Conservation (phyloP, 306 rosid genomes). For the Dicorynia guianensis region DNA sequence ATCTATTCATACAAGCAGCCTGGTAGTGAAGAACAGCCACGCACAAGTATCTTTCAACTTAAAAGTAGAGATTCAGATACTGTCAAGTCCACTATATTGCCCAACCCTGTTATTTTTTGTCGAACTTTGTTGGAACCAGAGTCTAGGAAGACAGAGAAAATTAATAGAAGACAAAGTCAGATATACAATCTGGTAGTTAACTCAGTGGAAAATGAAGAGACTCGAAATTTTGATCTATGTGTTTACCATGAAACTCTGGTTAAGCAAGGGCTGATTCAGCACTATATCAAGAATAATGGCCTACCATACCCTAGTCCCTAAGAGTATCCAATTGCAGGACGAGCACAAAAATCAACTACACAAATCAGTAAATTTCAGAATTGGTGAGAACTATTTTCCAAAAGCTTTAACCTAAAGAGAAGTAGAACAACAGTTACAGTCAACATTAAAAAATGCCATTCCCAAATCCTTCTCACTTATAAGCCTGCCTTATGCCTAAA, state of each 20-base stretch:
- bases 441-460: background rate
- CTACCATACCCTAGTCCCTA: background rate
- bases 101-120: constrained; percentile 17
- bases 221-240: constrained; percentile 9
- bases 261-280: constrained; percentile 5
- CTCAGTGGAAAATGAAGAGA: constrained; percentile 7
- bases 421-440: background rate
- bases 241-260: constrained; percentile 3
- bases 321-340: background rate
- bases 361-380: constrained; percentile 12
- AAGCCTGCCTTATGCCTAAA: background rate
- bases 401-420: background rate
- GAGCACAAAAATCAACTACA: constrained; percentile 1
- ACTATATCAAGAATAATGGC: constrained; percentile 1
- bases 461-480: background rate
- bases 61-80: constrained; percentile 5
- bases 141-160: constrained; percentile 26
- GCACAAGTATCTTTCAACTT: constrained; percentile 23
- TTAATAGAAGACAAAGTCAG: constrained; percentile 19
- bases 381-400: background rate
- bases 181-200: constrained; percentile 22
- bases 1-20: background rate
- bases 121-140: background rate
- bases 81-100: background rate
- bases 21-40: background rate